Conservation (phyloP, 768 basidiomycete species). For the Suillus plorans region DNA sequence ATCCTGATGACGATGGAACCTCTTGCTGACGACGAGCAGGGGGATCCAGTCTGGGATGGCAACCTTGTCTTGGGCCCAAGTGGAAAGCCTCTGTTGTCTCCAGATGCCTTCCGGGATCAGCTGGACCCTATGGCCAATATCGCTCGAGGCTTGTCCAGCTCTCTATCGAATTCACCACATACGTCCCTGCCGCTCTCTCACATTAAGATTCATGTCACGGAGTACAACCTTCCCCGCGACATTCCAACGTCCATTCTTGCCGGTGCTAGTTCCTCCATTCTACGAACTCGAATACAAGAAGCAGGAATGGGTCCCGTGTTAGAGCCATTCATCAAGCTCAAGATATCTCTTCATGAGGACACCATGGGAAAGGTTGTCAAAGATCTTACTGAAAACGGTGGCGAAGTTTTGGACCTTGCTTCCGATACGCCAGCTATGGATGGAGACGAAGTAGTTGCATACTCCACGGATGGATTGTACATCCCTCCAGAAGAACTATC, state of each 20-base stretch:
- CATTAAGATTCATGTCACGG: conserved; percentile 54
- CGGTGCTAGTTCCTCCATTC: conserved; percentile 62
- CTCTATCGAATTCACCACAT: conserved; percentile 77
- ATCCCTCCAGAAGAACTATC: conserved; percentile 76
- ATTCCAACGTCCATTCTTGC: conserved; percentile 52
- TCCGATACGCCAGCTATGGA: conserved; percentile 38
- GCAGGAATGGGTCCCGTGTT: conserved; percentile 72
- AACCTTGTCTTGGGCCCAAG: conserved; percentile 65
- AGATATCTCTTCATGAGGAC: conserved; percentile 64
- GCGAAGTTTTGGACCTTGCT: conserved; percentile 73
- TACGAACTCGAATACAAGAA: conserved; percentile 59
- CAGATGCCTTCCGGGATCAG: conserved; percentile 45
- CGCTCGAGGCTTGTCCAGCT: conserved; percentile 66
- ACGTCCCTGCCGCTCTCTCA: conserved; percentile 70
- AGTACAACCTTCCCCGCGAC: conserved; percentile 42
- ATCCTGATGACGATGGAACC: conserved; percentile 57
- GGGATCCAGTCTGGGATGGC: conserved; percentile 73
- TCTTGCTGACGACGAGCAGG: conserved; percentile 53
- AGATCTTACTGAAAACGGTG: conserved; percentile 81
- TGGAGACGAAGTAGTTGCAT: conserved; percentile 40
- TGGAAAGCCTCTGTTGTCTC: conserved; percentile 50
- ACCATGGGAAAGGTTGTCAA: conserved; percentile 76
- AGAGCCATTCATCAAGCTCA: conserved; percentile 76
- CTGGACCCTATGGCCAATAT: conserved; percentile 52
- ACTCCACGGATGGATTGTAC: conserved; percentile 65